These are phyloP conservation scores for Xanthoparmelia taractica DNA, from an alignment of 495 filamentous ascomycete species.

Conservation along the genomic window DNA sequence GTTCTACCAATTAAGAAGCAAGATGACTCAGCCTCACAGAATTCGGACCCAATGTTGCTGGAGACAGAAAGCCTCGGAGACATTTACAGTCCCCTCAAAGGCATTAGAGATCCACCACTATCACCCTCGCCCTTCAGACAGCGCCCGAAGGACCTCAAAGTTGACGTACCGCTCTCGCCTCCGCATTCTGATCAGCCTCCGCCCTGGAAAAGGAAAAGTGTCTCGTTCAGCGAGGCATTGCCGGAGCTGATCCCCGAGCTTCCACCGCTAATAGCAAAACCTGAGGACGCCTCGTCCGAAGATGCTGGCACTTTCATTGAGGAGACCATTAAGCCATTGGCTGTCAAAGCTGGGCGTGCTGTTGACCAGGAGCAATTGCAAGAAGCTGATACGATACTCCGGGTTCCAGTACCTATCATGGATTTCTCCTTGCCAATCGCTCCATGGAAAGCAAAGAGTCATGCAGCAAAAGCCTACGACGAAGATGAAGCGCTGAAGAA, in stretches of 20 bases:
- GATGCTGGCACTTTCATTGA: slow-evolving; percentile 37
- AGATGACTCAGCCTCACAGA: slow-evolving; percentile 8
- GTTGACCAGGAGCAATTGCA: slow-evolving; percentile 57
- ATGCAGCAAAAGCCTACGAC: slow-evolving; percentile 66
- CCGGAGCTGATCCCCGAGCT: slow-evolving; percentile 27
- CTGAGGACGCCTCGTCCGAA: slow-evolving; percentile 26
- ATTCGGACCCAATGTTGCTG: slow-evolving; percentile 23
- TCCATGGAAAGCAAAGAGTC: slow-evolving; percentile 42
- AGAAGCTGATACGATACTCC: slow-evolving; percentile 47
- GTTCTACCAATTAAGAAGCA: slow-evolving; percentile 16
- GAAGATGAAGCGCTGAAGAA: slow-evolving; percentile 70
- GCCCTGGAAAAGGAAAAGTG: slow-evolving; percentile 30
- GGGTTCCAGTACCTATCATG: slow-evolving; percentile 51
- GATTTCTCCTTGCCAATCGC: slow-evolving; percentile 51
- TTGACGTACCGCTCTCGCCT: slow-evolving; percentile 32
- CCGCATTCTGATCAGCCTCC: slow-evolving; percentile 24
- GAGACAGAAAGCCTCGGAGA: slow-evolving; percentile 23
- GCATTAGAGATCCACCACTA: slow-evolving; percentile 19
- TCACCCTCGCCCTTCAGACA: slow-evolving; percentile 25
- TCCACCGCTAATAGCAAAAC: slow-evolving; percentile 22
- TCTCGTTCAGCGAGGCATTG: slow-evolving; percentile 33
- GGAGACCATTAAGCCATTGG: slow-evolving; percentile 40
- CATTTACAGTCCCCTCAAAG: slow-evolving; percentile 23
- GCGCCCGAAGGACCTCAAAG: slow-evolving; percentile 33
- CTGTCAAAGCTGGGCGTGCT: slow-evolving; percentile 33